phyloP scores from a whole-genome alignment of 2,329 filamentous ascomycete species.

The Clonostachys rosea region DNA sequence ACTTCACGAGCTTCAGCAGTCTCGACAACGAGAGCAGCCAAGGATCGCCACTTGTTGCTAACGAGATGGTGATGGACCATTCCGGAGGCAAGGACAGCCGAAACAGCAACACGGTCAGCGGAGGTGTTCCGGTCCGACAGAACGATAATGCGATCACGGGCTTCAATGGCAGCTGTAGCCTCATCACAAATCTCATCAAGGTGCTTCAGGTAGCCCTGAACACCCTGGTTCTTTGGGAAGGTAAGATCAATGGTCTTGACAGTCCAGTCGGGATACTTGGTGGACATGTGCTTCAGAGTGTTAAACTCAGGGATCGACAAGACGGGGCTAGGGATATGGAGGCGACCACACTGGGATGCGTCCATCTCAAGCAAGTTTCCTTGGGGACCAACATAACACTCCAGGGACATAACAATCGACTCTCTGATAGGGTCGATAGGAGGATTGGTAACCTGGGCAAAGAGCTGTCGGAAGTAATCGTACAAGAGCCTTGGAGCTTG shows the following conservation, averaged over 20 bases:
- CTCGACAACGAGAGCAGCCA: constrained; percentile 82
- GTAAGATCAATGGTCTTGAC: constrained; percentile 90
- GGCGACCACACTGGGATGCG: constrained; percentile 77
- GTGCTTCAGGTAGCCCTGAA: constrained; percentile 79
- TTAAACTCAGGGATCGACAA: constrained; percentile 90
- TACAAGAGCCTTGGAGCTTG: constrained; percentile 83
- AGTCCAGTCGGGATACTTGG: constrained; percentile 73
- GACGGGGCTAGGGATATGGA: constrained; percentile 84
- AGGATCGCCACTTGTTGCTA: constrained; percentile 90
- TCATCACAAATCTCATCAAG: constrained; percentile 86
- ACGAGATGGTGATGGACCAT: constrained; percentile 96
- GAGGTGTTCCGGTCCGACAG: constrained; percentile 86
- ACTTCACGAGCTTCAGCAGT: constrained; percentile 95
- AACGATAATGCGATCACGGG: constrained; percentile 79
- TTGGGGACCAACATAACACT: constrained; percentile 94
- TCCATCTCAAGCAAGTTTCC: constrained; percentile 95
- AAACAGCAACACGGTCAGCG: constrained; percentile 78
- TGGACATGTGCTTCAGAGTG: constrained; percentile 72
- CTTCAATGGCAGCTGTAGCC: constrained; percentile 77
- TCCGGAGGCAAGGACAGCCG: constrained; percentile 80
- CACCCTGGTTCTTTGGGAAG: constrained; percentile 80
- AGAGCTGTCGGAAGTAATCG: constrained; percentile 97
- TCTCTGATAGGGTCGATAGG: constrained; percentile 96
- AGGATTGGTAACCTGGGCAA: constrained; percentile 96
- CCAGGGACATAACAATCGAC: constrained; percentile 96